Conservation (phyloP, 2,329 filamentous ascomycete species). For the Microsporum canis region DNA sequence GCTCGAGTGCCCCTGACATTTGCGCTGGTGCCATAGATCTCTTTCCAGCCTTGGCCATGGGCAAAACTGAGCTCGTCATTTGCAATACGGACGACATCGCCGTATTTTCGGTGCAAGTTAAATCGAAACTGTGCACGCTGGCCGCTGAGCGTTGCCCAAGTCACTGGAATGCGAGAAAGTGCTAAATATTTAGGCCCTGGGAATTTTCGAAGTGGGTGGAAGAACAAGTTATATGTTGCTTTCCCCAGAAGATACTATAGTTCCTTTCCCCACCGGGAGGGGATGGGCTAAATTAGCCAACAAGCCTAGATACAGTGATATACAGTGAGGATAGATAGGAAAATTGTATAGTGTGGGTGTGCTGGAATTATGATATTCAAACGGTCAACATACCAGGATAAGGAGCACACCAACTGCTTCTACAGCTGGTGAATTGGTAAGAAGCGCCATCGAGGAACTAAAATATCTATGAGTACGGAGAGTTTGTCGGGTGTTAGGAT, state of each 20-base stretch:
- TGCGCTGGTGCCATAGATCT: slow-evolving; percentile 18
- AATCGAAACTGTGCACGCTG: slow-evolving; percentile 8
- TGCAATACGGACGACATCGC: slow-evolving; percentile 22
- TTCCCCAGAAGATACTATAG: neutral
- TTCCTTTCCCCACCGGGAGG: neutral
- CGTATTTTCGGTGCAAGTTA: slow-evolving; percentile 20
- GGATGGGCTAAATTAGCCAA: neutral
- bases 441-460: neutral
- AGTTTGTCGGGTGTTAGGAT: neutral
- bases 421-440: neutral
- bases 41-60: slow-evolving; percentile 20
- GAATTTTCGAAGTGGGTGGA: slow-evolving; percentile 19
- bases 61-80: slow-evolving; percentile 21
- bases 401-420: neutral
- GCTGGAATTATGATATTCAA: neutral
- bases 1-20: slow-evolving; percentile 2
- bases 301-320: neutral
- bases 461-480: neutral
- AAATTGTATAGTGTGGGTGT: neutral
- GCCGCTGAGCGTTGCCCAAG: slow-evolving; percentile 6
- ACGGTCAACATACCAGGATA: neutral
- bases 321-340: neutral
- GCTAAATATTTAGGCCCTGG: slow-evolving; percentile 17
- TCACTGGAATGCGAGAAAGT: slow-evolving; percentile 10
- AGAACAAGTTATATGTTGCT: slow-evolving; percentile 14